Percentiles rank a stretch among this genome's conserved stretches.
Evolutionary conservation across 106 monocot species (phyloP).

Genomic region (Apostasia shenzhenica): DNA sequence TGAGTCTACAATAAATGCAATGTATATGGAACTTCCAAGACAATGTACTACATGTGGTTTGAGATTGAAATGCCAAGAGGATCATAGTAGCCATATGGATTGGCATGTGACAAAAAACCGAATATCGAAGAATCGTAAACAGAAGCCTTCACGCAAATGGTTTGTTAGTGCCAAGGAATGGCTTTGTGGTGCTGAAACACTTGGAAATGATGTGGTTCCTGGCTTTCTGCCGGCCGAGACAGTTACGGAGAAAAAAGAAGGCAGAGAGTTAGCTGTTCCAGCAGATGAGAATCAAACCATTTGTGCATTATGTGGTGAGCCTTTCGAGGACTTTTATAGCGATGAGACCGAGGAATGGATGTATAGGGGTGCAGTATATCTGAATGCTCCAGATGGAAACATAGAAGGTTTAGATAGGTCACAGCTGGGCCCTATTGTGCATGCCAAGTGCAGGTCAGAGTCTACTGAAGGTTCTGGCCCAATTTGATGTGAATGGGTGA

Average conservation of each 20-base stretch:
- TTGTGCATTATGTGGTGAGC: conserved; percentile 68
- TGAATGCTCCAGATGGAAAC: conserved; percentile 57
- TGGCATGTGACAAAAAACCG: conserved; percentile 96
- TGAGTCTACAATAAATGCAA: conserved; percentile 73
- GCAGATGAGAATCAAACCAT: conserved; percentile 68
- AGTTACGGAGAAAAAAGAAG: conserved; percentile 57
- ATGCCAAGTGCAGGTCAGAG: conserved; percentile 69
- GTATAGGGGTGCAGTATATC: conserved; percentile 82
- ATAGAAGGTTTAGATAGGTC: conserved; percentile 43
- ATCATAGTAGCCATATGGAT: conserved; percentile 96
- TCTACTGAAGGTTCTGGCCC: conserved; percentile 22
- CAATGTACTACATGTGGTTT: conserved; percentile 95
- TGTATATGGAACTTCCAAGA: conserved; percentile 72
- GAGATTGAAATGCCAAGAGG: conserved; percentile 80
- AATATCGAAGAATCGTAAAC: conserved; percentile 73
- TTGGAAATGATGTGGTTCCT: conserved; percentile 72
- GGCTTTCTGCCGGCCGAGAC: conserved; percentile 68
- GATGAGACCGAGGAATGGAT: conserved; percentile 91
- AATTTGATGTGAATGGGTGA: conserved; percentile 35
- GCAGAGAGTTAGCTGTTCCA: conserved; percentile 71
- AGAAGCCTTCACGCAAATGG: conserved; percentile 93
- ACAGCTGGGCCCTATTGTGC: conserved; percentile 68
- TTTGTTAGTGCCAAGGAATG: conserved; percentile 92
- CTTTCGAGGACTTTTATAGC: conserved; percentile 75
- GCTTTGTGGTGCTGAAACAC: conserved; percentile 75